These are phyloP conservation scores for Calvatia gigantea DNA, from an alignment of 768 basidiomycete species.

Conservation along the genomic window DNA sequence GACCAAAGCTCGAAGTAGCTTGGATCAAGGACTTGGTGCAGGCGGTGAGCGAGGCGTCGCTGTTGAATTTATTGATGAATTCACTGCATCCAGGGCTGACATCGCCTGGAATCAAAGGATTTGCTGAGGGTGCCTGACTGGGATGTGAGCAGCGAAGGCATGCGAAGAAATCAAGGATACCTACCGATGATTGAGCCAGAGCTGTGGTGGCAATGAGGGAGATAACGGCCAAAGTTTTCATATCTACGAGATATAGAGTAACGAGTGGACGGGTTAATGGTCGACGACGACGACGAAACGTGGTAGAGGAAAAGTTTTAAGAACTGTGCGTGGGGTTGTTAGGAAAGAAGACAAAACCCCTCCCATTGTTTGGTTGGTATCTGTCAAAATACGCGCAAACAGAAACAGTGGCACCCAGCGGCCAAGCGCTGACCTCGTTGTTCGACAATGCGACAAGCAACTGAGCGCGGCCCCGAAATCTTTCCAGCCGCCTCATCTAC, in stretches of 20 bases:
- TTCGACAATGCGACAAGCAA: too few species aligned
- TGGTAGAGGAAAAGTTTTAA: conserved; percentile 15
- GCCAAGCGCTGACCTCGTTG: background rate
- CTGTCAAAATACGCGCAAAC: conserved; percentile 30
- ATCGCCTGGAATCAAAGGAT: conserved; percentile 63
- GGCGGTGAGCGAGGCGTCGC: conserved; percentile 45
- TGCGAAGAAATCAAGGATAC: conserved; percentile 10
- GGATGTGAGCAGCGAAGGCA: background rate
- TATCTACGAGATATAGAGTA: conserved; percentile 28
- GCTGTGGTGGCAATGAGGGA: conserved; percentile 49
- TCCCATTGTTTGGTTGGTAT: conserved; percentile 17
- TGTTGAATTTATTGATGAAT: conserved; percentile 65
- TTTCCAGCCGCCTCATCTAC: background rate
- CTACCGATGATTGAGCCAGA: conserved; percentile 47
- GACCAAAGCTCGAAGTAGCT: conserved; percentile 53
- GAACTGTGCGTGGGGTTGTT: conserved; percentile 14
- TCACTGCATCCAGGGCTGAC: conserved; percentile 51
- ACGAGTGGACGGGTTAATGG: conserved; percentile 46
- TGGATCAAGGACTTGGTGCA: conserved; percentile 65
- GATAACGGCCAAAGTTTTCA: conserved; percentile 52
- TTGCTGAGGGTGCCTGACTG: conserved; percentile 28
- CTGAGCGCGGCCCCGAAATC: background rate
- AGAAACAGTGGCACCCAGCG: conserved; percentile 23
- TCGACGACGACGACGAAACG: conserved; percentile 30
- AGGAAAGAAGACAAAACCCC: conserved; percentile 19